These are phyloP conservation scores for Rhynchospora breviuscula DNA, from an alignment of 176 grass and related monocot genomes.

Conservation along the genomic window DNA sequence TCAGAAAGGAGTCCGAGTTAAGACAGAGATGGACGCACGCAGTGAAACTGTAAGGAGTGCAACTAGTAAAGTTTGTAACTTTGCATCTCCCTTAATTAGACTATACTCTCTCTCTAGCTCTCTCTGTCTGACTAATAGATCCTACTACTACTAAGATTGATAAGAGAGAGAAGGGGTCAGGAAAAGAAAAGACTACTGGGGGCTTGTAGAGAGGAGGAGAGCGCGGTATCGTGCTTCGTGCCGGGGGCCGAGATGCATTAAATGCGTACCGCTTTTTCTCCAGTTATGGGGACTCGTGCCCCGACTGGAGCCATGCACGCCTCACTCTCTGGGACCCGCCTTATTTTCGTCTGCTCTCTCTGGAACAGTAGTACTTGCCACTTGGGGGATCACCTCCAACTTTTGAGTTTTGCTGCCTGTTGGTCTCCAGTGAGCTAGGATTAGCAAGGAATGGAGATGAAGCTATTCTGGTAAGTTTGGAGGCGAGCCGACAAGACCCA, in stretches of 20 bases:
- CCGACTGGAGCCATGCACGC: constrained; percentile 23
- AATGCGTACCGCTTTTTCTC: constrained; percentile 10
- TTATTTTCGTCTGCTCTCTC: not conserved
- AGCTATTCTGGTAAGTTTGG: not conserved
- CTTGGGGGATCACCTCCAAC: not conserved
- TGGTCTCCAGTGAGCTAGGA: not conserved
- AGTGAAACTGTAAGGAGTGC: constrained; percentile 2
- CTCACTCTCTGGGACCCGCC: constrained; percentile 4
- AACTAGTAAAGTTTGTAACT: not conserved
- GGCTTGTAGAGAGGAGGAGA: not conserved
- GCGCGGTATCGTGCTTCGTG: constrained; percentile 40
- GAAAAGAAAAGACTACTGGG: not conserved
- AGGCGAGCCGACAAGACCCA: not conserved
- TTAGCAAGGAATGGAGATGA: not conserved
- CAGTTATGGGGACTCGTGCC: constrained; percentile 41
- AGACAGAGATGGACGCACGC: not conserved
- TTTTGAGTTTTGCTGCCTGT: not conserved
- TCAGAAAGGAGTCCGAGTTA: constrained; percentile 18
- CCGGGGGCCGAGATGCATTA: constrained; percentile 21
- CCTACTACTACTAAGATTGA: not conserved
- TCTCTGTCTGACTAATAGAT: not conserved
- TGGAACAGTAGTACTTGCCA: not conserved
- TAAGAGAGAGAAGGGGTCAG: constrained; percentile 19
- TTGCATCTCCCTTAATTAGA: not conserved
- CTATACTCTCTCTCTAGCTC: not conserved